Evolutionary conservation across 2,329 filamentous ascomycete species (phyloP).

Genomic region (Tolypocladium endophyticum): DNA sequence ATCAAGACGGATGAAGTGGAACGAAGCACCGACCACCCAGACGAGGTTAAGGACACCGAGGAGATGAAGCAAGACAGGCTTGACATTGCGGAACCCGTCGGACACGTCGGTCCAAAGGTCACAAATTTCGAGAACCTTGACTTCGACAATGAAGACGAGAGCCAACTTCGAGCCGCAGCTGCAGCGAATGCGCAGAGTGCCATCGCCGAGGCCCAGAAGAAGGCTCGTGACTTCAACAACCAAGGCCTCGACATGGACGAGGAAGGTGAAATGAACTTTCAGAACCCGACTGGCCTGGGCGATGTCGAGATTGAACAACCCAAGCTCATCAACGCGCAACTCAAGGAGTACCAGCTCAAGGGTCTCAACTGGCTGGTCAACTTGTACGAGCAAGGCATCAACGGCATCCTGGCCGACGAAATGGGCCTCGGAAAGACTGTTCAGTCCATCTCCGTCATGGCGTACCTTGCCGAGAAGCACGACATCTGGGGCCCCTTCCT

Average conservation of each 20-base stretch:
- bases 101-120: slow-evolving; percentile 55
- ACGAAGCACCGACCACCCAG: slow-evolving; percentile 72
- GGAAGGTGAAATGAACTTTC: slow-evolving; percentile 98
- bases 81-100: slow-evolving; percentile 42
- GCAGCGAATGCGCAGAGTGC: slow-evolving; percentile 95
- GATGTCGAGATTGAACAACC: slow-evolving; percentile 92
- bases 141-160: slow-evolving; percentile 92
- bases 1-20: slow-evolving; percentile 97
- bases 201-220: slow-evolving; percentile 86
- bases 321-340: slow-evolving; percentile 81
- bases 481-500: slow-evolving; percentile 98
- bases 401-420: slow-evolving; percentile 95
- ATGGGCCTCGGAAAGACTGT: slow-evolving; percentile 99
- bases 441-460: slow-evolving; percentile 98
- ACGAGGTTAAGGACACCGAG: slow-evolving; percentile 46
- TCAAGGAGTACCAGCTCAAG: slow-evolving; percentile 98
- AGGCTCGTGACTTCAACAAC: slow-evolving; percentile 87
- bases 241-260: slow-evolving; percentile 62
- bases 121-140: slow-evolving; percentile 91
- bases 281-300: slow-evolving; percentile 91
- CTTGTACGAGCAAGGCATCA: slow-evolving; percentile 98
- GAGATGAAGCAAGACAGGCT: slow-evolving; percentile 29
- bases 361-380: slow-evolving; percentile 99
- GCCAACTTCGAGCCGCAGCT: slow-evolving; percentile 67
- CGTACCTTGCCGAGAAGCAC: slow-evolving; percentile 92